Evolutionary conservation across 31 red algal genomes (phyloP), one percentile per base, ranked within the genome.

Genomic region (Odonthalia washingtoniensis): DNA sequence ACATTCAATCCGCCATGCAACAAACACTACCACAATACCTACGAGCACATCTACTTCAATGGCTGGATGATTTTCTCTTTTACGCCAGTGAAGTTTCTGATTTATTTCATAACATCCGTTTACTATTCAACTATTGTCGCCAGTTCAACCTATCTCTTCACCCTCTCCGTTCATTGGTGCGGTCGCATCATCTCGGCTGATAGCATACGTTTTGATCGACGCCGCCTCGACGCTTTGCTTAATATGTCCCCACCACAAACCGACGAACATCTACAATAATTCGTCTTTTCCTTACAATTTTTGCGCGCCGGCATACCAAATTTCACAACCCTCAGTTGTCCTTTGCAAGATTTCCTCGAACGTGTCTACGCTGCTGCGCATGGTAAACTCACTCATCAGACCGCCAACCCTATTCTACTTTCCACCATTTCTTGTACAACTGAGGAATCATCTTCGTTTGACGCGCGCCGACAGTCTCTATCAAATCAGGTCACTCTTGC

Each of bases 181-280:
- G 82, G 82, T 2, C 82, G 82, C 38, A 73, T 85, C 38, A 80
- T 89, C 32, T 46, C 40, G 0, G 0, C 4, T 0, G 63, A 70
- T 1, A 77, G 86, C 36, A 42, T 81, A 5, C 27, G 21, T 1
- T 72, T 45, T 42, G 46, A 89, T 40, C 75, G 36, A 27, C 65
- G 65, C 1, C 18, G 36, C 28, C 27, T 74, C 43, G 42, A 81
- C 1, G 62, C 65, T 1, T 66, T 81, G 4, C 3, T 80, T 1
- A 38, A 80, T 31, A 80, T 81, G 87, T 5, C 40, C 2, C 1
- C 3, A 44, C 87, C 87, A 1, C 5, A 46, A 1, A 52, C n/a
- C n/a, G n/a, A n/a, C n/a, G n/a, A n/a, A n/a, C n/a, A n/a, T n/a
- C n/a, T n/a, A n/a, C n/a, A n/a, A n/a, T n/a, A n/a, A n/a, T n/a